Evolutionary conservation across 2,329 filamentous ascomycete genomes (phyloP), one percentile per base, ranked within the genome.

Genomic region (Karstenula rhodostoma): DNA sequence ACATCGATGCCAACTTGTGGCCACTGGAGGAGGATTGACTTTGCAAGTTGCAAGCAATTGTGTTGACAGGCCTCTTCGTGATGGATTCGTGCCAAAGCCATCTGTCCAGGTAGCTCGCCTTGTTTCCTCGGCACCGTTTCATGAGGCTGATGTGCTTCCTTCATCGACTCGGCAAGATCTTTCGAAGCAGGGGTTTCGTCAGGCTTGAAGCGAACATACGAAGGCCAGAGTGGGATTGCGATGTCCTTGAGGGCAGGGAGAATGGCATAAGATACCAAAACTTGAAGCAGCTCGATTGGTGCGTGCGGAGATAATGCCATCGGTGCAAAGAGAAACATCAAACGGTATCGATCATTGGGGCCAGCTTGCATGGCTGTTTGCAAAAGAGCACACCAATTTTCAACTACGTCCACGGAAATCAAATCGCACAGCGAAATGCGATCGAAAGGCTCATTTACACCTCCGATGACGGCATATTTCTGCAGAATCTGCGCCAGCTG

Each of bases 271-370:
- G 83, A 79, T 5, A 82, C 72, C 1, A 88, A 65, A 0, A 79
- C 72, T 44, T 78, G 75, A 1, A 87, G 48, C 0, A 82, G 47
- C 0, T 69, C 64, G 67, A 83, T 78, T n/a, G 83, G 70, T 0
- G 73, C 70, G 29, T 74, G 63, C 0, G 68, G 27, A 0, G 74
- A 67, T 60, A 82, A 87, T 0, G 80, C 76, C n/a, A 87, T 67
- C 0, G 78, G 65, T 0, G 77, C 79, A 10, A 85, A 73, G 0
- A 82, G 59, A 55, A 85, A 86, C 72, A 83, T 83, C 17, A 85
- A 64, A 1, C 54, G 63, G 53, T 77, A 80, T 12, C 60, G 65
- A 23, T 79, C 73, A 12, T 70, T 29, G 2, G 15, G 19, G 0
- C 54, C 60, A 1, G 69, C 67, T 0, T 67, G 43, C 23, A 74